Conservation (phyloP, 345 rosid species). For the Theobroma cacao region DNA sequence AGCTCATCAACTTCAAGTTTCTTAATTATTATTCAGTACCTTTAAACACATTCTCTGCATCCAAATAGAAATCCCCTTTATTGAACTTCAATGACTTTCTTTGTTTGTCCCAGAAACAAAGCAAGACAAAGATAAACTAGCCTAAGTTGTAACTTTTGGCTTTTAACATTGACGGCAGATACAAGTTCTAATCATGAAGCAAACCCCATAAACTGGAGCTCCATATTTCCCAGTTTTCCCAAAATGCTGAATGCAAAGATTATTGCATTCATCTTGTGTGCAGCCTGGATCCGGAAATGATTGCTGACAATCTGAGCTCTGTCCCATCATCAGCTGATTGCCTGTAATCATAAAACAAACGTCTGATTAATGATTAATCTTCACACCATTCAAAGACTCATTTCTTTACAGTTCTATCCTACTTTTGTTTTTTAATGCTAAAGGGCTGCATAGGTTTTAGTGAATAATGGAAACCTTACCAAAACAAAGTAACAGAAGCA, state of each 20-base stretch:
- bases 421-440: not conserved
- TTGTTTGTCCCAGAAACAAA: not conserved
- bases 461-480: not conserved
- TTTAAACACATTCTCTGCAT: not conserved
- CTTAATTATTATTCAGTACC: not conserved
- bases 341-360: not conserved
- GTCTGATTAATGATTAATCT: not conserved
- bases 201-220: not conserved
- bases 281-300: not conserved
- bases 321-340: not conserved
- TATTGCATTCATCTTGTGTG: too few species aligned
- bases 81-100: not conserved
- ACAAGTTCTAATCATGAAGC: not conserved
- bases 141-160: not conserved
- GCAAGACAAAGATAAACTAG: not conserved
- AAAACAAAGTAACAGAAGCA: not conserved
- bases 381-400: not conserved
- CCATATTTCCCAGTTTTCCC: too few species aligned
- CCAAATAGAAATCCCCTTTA: not conserved
- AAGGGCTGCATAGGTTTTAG: not conserved
- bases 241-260: too few species aligned
- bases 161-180: not conserved
- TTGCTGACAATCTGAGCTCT: not conserved
- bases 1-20: not conserved
- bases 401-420: not conserved